Evolutionary conservation across 169 alveolate genomes (phyloP).

Genomic region (Condylostoma magnum): DNA sequence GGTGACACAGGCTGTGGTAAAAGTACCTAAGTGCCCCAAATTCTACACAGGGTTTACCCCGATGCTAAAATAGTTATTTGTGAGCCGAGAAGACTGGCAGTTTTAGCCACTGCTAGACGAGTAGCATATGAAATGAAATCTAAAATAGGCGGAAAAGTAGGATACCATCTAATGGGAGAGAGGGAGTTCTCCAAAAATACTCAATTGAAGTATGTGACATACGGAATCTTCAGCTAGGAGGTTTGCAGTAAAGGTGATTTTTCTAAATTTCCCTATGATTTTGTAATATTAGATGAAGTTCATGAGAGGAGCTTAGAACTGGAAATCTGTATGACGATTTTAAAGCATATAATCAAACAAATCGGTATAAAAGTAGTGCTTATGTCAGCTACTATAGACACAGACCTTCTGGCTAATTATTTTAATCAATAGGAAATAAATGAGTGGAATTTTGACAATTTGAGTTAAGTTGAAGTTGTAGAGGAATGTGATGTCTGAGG

Average conservation of each 20-base stretch:
- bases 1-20: constrained; percentile 99
- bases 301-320: constrained; percentile 86
- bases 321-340: constrained; percentile 69
- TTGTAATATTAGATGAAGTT: constrained; percentile 82
- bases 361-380: constrained; percentile 55
- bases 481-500: too few relatives aligned
- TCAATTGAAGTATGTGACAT: constrained; percentile 69
- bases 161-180: constrained; percentile 74
- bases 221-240: constrained; percentile 77
- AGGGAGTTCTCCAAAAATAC: constrained; percentile 41
- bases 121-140: constrained; percentile 99
- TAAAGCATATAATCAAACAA: constrained; percentile 54
- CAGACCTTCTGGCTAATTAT: constrained; percentile 59
- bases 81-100: constrained; percentile 98
- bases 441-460: constrained; percentile 6
- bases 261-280: constrained; percentile 39
- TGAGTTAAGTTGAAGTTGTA: too few relatives aligned
- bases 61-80: constrained; percentile 64
- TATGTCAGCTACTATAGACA: constrained; percentile 83
- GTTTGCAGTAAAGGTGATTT: constrained; percentile 57
- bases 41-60: constrained; percentile 55
- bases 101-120: constrained; percentile 95
- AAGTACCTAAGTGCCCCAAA: constrained; percentile 97
- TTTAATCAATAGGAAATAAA: constrained; percentile 40
- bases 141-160: constrained; percentile 95